Evolutionary conservation across 1,139 yeast genomes (phyloP), one percentile per base, ranked within the genome.

Genomic region (Pichiaceae sp.): DNA sequence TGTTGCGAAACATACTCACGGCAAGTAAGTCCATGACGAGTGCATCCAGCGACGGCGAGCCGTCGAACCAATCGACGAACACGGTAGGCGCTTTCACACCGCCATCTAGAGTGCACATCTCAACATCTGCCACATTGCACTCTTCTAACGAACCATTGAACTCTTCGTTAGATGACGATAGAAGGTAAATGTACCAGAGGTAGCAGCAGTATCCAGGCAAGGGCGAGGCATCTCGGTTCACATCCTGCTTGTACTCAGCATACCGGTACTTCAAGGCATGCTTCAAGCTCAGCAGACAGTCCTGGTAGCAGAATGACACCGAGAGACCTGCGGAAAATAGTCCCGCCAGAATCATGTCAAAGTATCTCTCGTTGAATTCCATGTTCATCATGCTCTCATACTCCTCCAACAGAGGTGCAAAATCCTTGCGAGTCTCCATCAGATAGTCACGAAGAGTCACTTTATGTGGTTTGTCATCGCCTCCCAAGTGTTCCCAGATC

Each of bases 241-340:
- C 7, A 21, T 57, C 54, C 30, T 30, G 36, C 11, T 43, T 21
- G n/a, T 40, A 57, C 34, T 66, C 64, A 29, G 52, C 50, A 30
- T 68, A 70, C 43, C 79, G 62, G 15, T 69, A 57, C 33, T 63
- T 64, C 50, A 80, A 69, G 20, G 78, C 58, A 1, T 62, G 54
- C 42, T 67, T 71, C 49, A 84, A 53, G 18, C 77, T 67, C 2
- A 62, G 61, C 33, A 78, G 53, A 0, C 91, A 73, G 2, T 67
- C 60, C n/a, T 70, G 72, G 41, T 75, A 72, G 19, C 82, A 68
- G 38, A 72, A 75, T 3, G 89, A 75, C 11, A 75, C 60, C 35
- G 75, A 73, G 39, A 84, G 60, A 0, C 95, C 95, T 49, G 72
- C 77, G 2, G 75, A 62, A 23, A 78, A 59, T 12, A 72, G 54